phyloP scores from a whole-genome alignment of 2,329 filamentous ascomycete species.

The Chalaropsis ovoidea region DNA sequence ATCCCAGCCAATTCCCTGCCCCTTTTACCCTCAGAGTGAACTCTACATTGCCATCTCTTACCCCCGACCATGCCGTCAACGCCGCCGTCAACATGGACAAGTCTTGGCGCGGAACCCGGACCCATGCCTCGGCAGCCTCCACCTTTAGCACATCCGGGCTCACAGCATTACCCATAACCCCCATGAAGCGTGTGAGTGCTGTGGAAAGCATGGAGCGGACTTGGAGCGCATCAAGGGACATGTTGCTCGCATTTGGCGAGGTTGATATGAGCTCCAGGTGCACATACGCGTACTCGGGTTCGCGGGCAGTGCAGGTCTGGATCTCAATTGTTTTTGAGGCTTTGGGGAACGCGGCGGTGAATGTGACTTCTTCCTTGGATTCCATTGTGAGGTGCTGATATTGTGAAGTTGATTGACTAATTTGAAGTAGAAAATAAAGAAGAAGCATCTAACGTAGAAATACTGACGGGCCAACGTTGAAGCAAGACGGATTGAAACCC shows the following conservation, averaged over 20 bases:
- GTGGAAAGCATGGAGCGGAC: constrained; percentile 52
- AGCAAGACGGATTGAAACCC: neutral
- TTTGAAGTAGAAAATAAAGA: neutral
- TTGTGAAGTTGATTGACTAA: neutral
- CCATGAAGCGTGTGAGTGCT: constrained; percentile 59
- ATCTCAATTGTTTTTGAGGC: constrained; percentile 40
- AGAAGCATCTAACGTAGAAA: neutral
- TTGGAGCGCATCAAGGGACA: constrained; percentile 50
- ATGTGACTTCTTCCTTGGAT: constrained; percentile 28
- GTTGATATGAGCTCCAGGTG: constrained; percentile 40
- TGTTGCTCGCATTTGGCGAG: constrained; percentile 22
- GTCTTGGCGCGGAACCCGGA: constrained; percentile 54
- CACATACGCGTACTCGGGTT: constrained; percentile 47
- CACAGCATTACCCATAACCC: constrained; percentile 56
- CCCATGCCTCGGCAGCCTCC: constrained; percentile 47
- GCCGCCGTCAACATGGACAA: constrained; percentile 52
- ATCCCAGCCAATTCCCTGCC: constrained; percentile 55
- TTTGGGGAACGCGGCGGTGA: constrained; percentile 28
- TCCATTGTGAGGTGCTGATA: neutral
- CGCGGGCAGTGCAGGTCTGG: constrained; percentile 42
- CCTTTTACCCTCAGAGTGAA: constrained; percentile 46
- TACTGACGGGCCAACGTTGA: neutral
- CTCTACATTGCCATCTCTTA: constrained; percentile 34
- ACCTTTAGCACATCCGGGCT: constrained; percentile 60
- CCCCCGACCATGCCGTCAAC: constrained; percentile 53